These are phyloP conservation scores for Malbranchea zuffiana DNA, from an alignment of 2,329 filamentous ascomycete species.

Conservation along the genomic window DNA sequence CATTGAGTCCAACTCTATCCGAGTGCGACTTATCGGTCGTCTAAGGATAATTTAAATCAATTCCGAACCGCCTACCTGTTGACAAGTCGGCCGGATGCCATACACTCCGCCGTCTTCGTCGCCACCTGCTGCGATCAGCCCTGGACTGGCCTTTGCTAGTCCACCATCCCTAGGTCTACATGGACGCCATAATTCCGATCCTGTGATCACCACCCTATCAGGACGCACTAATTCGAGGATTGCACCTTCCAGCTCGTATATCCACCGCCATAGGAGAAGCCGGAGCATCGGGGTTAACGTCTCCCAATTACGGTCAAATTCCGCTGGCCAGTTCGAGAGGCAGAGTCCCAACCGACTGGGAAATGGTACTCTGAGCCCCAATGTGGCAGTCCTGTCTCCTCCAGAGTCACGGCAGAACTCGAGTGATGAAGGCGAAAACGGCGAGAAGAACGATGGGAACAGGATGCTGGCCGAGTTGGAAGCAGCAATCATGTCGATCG, in stretches of 20 bases:
- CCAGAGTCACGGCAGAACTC: conserved; percentile 73
- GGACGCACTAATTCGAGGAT: conserved; percentile 41
- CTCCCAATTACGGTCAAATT: conserved; percentile 22
- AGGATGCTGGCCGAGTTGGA: conserved; percentile 56
- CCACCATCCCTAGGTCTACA: conserved; percentile 9
- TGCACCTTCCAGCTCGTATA: conserved; percentile 49
- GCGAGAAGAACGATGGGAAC: conserved; percentile 33
- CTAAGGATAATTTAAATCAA: too few relatives aligned
- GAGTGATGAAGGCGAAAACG: conserved; percentile 66
- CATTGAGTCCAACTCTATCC: too few relatives aligned
- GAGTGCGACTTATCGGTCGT: too few relatives aligned
- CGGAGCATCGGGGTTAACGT: conserved; percentile 38
- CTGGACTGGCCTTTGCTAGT: conserved; percentile 41
- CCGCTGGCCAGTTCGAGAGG: not conserved
- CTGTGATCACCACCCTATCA: conserved; percentile 8
- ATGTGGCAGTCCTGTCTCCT: conserved; percentile 59
- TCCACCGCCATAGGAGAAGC: conserved; percentile 51
- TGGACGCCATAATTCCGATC: conserved; percentile 14
- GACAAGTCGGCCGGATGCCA: conserved; percentile 35
- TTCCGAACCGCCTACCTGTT: conserved; percentile 6
- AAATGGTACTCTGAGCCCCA: conserved; percentile 16
- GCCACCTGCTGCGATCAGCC: conserved; percentile 44
- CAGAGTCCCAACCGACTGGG: conserved; percentile 4
- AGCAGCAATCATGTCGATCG: conserved; percentile 70
- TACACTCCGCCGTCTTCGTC: conserved; percentile 43